Percentiles rank a stretch among this genome's conserved stretches.
These are phyloP conservation scores for Irpex rosettiformis DNA, from an alignment of 1,284 basidiomycete species.

Conservation along the genomic window DNA sequence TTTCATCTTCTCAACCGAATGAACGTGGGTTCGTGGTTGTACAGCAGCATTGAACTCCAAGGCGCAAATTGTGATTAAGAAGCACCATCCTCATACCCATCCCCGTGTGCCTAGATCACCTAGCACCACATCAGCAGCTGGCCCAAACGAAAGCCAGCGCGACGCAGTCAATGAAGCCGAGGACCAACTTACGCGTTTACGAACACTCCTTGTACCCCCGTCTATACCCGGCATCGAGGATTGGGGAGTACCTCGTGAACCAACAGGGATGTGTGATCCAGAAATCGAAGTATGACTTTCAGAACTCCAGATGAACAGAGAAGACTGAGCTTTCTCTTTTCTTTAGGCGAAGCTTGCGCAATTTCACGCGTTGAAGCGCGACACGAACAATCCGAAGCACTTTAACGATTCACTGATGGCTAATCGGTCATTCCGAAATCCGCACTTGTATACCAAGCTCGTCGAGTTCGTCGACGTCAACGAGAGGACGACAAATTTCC, in stretches of 20 bases:
- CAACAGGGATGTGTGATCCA: conserved; percentile 53
- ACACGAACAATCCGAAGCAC: conserved; percentile 67
- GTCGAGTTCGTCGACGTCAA: conserved; percentile 90
- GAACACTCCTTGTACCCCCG: conserved; percentile 56
- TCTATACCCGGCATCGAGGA: conserved; percentile 59
- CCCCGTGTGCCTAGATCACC: conserved; percentile 39
- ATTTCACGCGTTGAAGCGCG: conserved; percentile 70
- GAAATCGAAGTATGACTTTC: conserved; percentile 48
- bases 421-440: conserved; percentile 90
- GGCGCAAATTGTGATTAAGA: conserved; percentile 59
- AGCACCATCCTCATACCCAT: conserved; percentile 41
- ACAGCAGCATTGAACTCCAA: conserved; percentile 21
- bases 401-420: conserved; percentile 93
- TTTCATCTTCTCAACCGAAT: not conserved
- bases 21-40: not conserved
- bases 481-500: conserved; percentile 82
- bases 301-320: not conserved
- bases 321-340: conserved; percentile 20
- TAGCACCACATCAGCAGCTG: not conserved
- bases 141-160: not conserved
- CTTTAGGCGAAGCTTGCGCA: conserved; percentile 73
- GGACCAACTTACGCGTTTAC: conserved; percentile 51
- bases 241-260: conserved; percentile 77
- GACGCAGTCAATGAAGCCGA: conserved; percentile 17
- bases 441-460: conserved; percentile 89